Conservation (phyloP, 345 rosid genomes). For the Triadica sebifera region DNA sequence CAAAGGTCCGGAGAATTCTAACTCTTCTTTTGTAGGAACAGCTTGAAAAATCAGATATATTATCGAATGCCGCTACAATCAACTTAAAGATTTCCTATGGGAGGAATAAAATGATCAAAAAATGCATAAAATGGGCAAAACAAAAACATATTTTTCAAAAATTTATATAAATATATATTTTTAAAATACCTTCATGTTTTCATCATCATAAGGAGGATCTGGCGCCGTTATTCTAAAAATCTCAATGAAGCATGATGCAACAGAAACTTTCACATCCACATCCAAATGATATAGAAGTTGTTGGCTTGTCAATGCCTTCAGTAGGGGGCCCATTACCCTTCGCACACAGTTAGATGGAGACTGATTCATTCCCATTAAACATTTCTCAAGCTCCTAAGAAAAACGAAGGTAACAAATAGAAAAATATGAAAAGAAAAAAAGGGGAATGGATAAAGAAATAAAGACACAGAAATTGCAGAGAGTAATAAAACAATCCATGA, state of each 20-base stretch:
- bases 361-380: conserved; percentile 51
- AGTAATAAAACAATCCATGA: neutral
- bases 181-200: conserved; percentile 54
- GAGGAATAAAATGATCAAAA: neutral
- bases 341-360: conserved; percentile 33
- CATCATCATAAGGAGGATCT: conserved; percentile 55
- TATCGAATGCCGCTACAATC: conserved; percentile 48
- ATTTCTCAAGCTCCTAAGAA: conserved; percentile 46
- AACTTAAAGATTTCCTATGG: conserved; percentile 51
- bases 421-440: no score
- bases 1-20: conserved; percentile 19
- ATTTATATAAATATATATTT: no score
- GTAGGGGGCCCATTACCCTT: conserved; percentile 38
- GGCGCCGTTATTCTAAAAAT: conserved; percentile 74
- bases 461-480: neutral
- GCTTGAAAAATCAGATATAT: conserved; percentile 16
- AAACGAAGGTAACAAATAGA: neutral
- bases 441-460: neutral
- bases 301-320: conserved; percentile 48
- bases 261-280: conserved; percentile 50
- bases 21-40: neutral
- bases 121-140: neutral
- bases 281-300: conserved; percentile 45
- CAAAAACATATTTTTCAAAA: neutral
- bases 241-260: conserved; percentile 60